Conservation (phyloP, 208 protist genomes). For the Leishmania arabica region DNA sequence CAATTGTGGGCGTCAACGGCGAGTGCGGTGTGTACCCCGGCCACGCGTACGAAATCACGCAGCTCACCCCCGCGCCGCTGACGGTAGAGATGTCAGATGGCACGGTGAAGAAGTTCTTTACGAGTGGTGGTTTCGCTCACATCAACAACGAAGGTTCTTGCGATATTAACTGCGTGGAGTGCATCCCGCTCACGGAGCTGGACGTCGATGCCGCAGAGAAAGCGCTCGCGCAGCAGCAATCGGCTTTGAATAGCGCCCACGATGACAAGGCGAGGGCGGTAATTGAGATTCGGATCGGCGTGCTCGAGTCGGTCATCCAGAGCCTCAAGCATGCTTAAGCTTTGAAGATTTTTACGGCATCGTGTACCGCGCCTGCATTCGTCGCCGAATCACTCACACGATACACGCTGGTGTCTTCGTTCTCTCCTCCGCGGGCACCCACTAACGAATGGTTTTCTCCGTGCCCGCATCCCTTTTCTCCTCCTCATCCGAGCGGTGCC, state of each 20-base stretch:
- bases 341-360: not conserved
- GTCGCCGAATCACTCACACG: not conserved
- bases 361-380: no score
- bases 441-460: conserved; percentile 1
- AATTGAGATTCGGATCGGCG: conserved; percentile 81
- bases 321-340: conserved; percentile 43
- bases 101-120: conserved; percentile 78
- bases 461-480: not conserved
- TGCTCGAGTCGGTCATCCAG: conserved; percentile 75
- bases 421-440: not conserved
- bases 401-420: not conserved
- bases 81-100: conserved; percentile 82
- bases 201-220: conserved; percentile 80
- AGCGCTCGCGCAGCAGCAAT: conserved; percentile 77
- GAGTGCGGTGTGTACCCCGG: conserved; percentile 88
- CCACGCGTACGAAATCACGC: conserved; percentile 89
- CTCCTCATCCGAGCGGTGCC: not conserved
- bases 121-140: conserved; percentile 90
- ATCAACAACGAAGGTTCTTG: conserved; percentile 92
- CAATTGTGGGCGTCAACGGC: conserved; percentile 73
- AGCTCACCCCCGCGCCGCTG: conserved; percentile 76
- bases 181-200: conserved; percentile 80
- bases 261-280: conserved; percentile 86
- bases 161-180: conserved; percentile 92
- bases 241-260: conserved; percentile 54